Evolutionary conservation across 2,329 filamentous ascomycete genomes (phyloP).

Genomic region (Hirsutella thompsonii): DNA sequence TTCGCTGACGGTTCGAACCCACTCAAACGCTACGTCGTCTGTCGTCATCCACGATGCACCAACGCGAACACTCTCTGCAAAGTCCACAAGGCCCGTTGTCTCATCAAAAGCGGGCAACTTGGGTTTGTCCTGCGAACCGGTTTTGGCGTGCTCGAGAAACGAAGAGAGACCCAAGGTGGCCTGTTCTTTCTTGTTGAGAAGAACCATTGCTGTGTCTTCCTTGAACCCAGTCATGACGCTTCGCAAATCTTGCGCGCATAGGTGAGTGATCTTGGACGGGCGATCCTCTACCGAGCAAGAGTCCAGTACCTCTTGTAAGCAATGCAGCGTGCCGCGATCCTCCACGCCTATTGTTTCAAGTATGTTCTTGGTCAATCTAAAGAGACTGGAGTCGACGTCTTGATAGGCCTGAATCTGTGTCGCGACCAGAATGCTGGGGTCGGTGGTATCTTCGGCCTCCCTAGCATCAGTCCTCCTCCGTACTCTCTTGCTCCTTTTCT

Average conservation of each 20-base stretch:
- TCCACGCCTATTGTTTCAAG: constrained; percentile 41
- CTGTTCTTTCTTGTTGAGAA: constrained; percentile 40
- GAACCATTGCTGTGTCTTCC: constrained; percentile 37
- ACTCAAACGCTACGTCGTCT: constrained; percentile 46
- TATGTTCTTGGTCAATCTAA: constrained; percentile 40
- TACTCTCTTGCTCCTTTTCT: constrained; percentile 54
- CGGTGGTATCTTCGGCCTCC: constrained; percentile 36
- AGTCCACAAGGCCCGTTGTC: constrained; percentile 34
- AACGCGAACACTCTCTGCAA: constrained; percentile 34
- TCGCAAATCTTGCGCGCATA: constrained; percentile 35
- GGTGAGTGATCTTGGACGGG: constrained; percentile 30
- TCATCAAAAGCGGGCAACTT: constrained; percentile 39
- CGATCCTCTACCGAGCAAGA: constrained; percentile 38
- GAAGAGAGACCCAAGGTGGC: constrained; percentile 42
- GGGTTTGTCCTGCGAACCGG: constrained; percentile 34
- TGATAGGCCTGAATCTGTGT: constrained; percentile 44
- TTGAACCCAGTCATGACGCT: constrained; percentile 35
- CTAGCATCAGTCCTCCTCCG: constrained; percentile 39
- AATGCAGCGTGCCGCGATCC: constrained; percentile 30
- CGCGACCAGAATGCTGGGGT: constrained; percentile 37
- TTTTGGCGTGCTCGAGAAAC: constrained; percentile 51
- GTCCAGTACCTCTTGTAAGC: constrained; percentile 37
- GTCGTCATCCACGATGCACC: constrained; percentile 34
- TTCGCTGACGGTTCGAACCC: constrained; percentile 34
- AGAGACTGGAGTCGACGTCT: constrained; percentile 41